Evolutionary conservation across 1,139 yeast genomes (phyloP), one percentile per base, ranked within the genome.

Genomic region (Komagataea norvegica): DNA sequence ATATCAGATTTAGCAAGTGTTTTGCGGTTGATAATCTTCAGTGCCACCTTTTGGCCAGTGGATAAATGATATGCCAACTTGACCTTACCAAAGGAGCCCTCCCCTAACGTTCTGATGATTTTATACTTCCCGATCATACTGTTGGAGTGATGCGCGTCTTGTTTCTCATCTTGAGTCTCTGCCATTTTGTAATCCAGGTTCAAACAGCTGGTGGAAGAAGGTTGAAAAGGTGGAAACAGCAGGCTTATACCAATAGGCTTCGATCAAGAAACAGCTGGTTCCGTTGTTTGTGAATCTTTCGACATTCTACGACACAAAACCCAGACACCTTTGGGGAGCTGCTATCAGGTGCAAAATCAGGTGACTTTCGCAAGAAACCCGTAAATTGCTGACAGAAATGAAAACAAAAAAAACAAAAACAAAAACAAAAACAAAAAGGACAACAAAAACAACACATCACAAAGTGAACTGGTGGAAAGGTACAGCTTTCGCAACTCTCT

Each of bases 71-170:
- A 89, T 1, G 98, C 98, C 54, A 91, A 70, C 59, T 91, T 91
- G 51, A 91, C 98, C 59, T 91, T 91, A 53, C 98, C 98, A 58
- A 91, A 91, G 1, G 97, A 89, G 18, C 98, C 98, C 60, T 91
- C 97, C 22, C 98, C 98, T 20, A 91, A 69, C 3, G 96, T 89
- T 60, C 89, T 87, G 54, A 91, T 84, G 42, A 93, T 83, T 59
- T 89, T 97, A 63, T 93, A 93, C 53, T 93, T 80, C 14, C 97
- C 98, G 43, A 89, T 86, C 40, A 88, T 52, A 54, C 72, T 57
- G 52, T 76, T 66, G 4, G 53, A 49, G 8, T 51, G 53, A 31
- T 49, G 47, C 37, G 38, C 34, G 21, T 51, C 55, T 21, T 44
- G 49, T 25, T 46, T 49, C 29, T 44, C 52, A n/a, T 49, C 53